These are phyloP conservation scores for Rhododendron ferrugineum DNA, from an alignment of 148 eudicot genomes.

Conservation along the genomic window DNA sequence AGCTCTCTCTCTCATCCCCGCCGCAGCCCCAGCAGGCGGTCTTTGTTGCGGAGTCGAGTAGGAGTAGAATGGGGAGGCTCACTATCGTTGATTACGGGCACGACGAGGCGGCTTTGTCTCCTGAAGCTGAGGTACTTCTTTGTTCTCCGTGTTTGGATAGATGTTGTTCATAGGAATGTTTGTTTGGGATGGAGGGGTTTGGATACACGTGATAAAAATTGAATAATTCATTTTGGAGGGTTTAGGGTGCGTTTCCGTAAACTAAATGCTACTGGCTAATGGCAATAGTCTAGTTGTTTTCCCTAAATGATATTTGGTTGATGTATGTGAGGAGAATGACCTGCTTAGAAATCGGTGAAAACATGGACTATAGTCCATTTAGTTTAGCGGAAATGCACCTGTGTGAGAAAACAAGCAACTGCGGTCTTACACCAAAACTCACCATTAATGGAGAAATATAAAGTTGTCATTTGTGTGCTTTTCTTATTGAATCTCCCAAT, in stretches of 20 bases:
- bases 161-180: not conserved
- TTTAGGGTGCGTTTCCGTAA: not conserved
- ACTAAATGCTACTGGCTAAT: no score
- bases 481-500: not conserved
- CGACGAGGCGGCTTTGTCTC: slow-evolving; percentile 77
- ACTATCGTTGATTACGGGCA: slow-evolving; percentile 85
- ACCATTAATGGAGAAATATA: not conserved
- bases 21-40: not conserved
- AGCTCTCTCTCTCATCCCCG: slow-evolving; percentile 4
- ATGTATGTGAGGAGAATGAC: no score
- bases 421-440: not conserved
- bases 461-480: not conserved
- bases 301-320: no score
- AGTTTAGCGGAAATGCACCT: no score
- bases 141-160: not conserved
- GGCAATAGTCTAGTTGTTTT: no score
- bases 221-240: not conserved
- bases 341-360: no score
- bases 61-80: slow-evolving; percentile 31
- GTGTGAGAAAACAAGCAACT: not conserved
- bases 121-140: slow-evolving; percentile 66
- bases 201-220: not conserved
- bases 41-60: slow-evolving; percentile 11
- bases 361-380: no score
- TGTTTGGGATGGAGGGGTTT: not conserved